phyloP scores from a whole-genome alignment of 495 filamentous ascomycete genomes.

The Penicillium paradoxum region DNA sequence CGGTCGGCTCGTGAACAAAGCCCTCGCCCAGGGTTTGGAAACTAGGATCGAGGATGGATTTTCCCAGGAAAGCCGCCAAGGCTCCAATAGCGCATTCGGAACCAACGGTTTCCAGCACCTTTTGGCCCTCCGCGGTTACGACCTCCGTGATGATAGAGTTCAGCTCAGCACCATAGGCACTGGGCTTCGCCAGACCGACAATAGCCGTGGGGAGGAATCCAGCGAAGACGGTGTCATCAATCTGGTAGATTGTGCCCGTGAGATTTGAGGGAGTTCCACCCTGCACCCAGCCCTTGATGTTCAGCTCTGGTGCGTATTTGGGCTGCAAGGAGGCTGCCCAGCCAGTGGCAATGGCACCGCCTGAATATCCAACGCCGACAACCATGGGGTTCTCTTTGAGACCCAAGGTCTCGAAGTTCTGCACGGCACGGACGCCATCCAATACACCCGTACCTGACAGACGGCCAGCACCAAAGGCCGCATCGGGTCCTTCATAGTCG shows the following conservation, averaged over 20 bases:
- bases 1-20: conserved; percentile 21
- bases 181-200: conserved; percentile 23
- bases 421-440: conserved; percentile 33
- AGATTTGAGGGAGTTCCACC: conserved; percentile 43
- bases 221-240: conserved; percentile 26
- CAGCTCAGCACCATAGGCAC: conserved; percentile 29
- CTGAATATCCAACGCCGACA: conserved; percentile 47
- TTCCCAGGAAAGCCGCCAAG: conserved; percentile 17
- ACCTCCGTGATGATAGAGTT: conserved; percentile 21
- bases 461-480: conserved; percentile 26
- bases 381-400: conserved; percentile 22
- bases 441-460: conserved; percentile 32
- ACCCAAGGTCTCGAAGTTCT: conserved; percentile 21
- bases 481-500: conserved; percentile 34
- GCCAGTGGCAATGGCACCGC: conserved; percentile 50
- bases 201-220: conserved; percentile 30
- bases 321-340: conserved; percentile 50
- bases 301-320: conserved; percentile 50
- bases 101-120: conserved; percentile 10
- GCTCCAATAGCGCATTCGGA: conserved; percentile 19
- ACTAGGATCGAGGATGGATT: conserved; percentile 21
- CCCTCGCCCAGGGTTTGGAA: conserved; percentile 23
- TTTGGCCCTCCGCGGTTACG: conserved; percentile 18
- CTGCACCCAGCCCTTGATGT: conserved; percentile 44
- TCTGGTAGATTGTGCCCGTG: conserved; percentile 25